phyloP scores from a whole-genome alignment of 2,329 filamentous ascomycete genomes.

The Neopestalotiopsis clavispora region DNA sequence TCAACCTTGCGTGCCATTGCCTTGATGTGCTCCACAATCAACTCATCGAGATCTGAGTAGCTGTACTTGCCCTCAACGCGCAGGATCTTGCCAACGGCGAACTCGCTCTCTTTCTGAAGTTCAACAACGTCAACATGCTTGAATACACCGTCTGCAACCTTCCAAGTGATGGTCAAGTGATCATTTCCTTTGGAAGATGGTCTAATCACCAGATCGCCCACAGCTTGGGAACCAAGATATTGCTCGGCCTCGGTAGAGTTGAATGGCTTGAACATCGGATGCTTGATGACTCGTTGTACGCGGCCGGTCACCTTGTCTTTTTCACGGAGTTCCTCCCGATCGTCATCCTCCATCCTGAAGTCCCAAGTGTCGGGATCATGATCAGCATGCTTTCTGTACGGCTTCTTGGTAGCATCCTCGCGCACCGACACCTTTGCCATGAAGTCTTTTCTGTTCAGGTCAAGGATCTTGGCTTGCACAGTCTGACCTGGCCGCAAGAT shows the following conservation, averaged over 20 bases:
- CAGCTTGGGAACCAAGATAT: constrained; percentile 82
- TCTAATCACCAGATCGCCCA: constrained; percentile 91
- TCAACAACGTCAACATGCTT: constrained; percentile 98
- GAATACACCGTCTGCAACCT: constrained; percentile 93
- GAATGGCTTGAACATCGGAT: constrained; percentile 93
- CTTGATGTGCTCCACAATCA: constrained; percentile 97
- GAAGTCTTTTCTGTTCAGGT: constrained; percentile 86
- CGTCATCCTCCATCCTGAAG: constrained; percentile 76
- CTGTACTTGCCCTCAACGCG: constrained; percentile 87
- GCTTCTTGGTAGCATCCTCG: constrained; percentile 78
- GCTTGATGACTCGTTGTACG: constrained; percentile 94
- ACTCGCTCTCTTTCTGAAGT: constrained; percentile 95
- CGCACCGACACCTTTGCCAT: constrained; percentile 82
- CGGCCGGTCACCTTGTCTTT: constrained; percentile 86
- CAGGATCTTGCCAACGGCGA: constrained; percentile 85
- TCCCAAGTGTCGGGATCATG: constrained; percentile 87
- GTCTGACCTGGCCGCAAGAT: constrained; percentile 82
- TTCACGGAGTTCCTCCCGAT: constrained; percentile 82
- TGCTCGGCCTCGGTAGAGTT: constrained; percentile 92
- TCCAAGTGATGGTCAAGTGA: constrained; percentile 96
- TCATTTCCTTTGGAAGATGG: constrained; percentile 95
- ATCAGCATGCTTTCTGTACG: constrained; percentile 72
- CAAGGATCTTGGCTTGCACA: constrained; percentile 84
- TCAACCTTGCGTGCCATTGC: constrained; percentile 98
- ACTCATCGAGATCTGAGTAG: constrained; percentile 94